Conservation (phyloP, 306 rosid genomes). For the Cucumis melo region DNA sequence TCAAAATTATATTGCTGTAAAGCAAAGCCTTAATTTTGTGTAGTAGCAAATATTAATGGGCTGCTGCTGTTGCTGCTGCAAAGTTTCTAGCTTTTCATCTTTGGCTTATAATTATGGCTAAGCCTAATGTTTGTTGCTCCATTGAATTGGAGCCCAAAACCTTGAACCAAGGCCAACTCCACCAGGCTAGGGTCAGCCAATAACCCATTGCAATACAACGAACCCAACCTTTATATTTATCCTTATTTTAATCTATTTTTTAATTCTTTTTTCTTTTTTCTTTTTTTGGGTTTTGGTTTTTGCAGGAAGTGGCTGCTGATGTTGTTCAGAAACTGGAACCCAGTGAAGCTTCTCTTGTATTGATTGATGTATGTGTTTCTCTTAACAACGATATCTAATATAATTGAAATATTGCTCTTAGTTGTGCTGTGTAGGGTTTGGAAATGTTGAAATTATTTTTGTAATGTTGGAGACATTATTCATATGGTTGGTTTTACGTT, state of each 20-base stretch:
- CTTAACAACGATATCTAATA: no score
- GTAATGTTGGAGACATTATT: no score
- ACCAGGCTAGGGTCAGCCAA: slow-evolving; percentile 48
- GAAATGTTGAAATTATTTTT: no score
- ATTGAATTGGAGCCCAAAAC: slow-evolving; percentile 80
- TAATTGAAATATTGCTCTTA: no score
- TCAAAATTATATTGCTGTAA: neutral
- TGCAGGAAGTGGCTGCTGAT: slow-evolving; percentile 78
- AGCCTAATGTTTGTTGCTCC: slow-evolving; percentile 37
- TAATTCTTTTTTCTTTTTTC: no score
- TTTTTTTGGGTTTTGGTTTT: neutral
- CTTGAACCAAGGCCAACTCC: slow-evolving; percentile 40
- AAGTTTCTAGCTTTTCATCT: neutral
- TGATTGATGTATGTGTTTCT: slow-evolving; percentile 29
- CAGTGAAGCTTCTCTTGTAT: slow-evolving; percentile 38
- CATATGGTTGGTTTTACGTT: no score
- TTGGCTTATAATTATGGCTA: slow-evolving; percentile 13
- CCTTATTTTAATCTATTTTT: no score
- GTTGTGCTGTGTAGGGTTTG: no score
- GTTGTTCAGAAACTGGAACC: slow-evolving; percentile 46
- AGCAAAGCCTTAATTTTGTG: neutral
- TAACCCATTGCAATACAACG: no score
- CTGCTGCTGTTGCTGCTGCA: neutral
- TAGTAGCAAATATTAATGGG: neutral
- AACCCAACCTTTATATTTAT: no score